Percentiles rank a stretch among this genome's conserved stretches.
These are phyloP conservation scores for Phylloboletellus chloephorus DNA, from an alignment of 1,284 basidiomycete species.

Conservation along the genomic window DNA sequence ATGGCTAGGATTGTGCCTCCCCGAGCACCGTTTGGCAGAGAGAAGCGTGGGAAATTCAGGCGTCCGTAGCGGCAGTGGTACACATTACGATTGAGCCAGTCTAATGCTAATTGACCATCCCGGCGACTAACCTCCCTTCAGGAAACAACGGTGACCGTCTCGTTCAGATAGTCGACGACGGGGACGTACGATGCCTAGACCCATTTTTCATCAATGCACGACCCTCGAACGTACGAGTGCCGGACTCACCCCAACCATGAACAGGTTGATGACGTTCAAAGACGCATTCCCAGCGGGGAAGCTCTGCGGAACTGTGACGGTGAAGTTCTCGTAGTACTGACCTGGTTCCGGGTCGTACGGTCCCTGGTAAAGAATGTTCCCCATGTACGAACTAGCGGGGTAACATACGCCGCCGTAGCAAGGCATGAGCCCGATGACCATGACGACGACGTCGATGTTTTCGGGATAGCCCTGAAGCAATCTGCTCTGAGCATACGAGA, in stretches of 20 bases:
- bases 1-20: background rate
- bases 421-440: slow-evolving; percentile 23
- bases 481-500: background rate
- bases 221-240: background rate
- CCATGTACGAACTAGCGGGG: slow-evolving; percentile 16
- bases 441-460: slow-evolving; percentile 23
- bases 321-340: slow-evolving; percentile 17
- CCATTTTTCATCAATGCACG: slow-evolving; percentile 5
- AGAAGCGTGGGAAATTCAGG: slow-evolving; percentile 14
- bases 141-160: slow-evolving; percentile 15
- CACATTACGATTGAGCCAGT: too few relatives aligned
- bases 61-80: too few relatives aligned
- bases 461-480: slow-evolving; percentile 15
- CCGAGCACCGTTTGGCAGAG: slow-evolving; percentile 10
- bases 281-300: slow-evolving; percentile 14
- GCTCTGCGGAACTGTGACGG: slow-evolving; percentile 17
- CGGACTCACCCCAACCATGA: slow-evolving; percentile 27
- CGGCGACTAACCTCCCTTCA: background rate
- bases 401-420: slow-evolving; percentile 17
- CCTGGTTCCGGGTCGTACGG: slow-evolving; percentile 7
- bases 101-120: too few relatives aligned
- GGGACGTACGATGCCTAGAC: slow-evolving; percentile 17
- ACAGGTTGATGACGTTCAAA: slow-evolving; percentile 24
- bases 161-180: slow-evolving; percentile 21
- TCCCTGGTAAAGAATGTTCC: slow-evolving; percentile 24